A percentile compares a stretch with the other conserved stretches of the same genome.
These are phyloP conservation scores for Mrakia hoshinonis DNA, from an alignment of 768 basidiomycete species.

Conservation along the genomic window DNA sequence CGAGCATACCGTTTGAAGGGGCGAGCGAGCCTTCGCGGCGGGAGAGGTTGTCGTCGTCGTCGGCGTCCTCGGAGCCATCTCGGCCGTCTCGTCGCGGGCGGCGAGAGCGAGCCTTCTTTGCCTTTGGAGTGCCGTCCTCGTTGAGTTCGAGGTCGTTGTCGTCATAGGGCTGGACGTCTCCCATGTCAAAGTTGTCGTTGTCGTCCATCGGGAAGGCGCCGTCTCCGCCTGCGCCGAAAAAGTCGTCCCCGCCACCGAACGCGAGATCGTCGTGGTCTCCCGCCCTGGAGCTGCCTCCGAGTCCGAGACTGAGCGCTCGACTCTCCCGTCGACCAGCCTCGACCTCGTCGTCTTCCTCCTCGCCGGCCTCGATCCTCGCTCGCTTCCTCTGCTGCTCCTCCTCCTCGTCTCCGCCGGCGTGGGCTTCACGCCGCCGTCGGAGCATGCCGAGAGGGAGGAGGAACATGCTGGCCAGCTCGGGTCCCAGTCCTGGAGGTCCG, in stretches of 20 bases:
- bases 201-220: conserved; percentile 13
- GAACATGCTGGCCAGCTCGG: conserved; percentile 76
- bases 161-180: conserved; percentile 17
- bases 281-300: conserved; percentile 49
- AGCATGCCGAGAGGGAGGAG: conserved; percentile 57
- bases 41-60: conserved; percentile 30
- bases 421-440: conserved; percentile 47
- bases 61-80: conserved; percentile 44
- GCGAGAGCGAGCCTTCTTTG: neutral
- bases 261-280: conserved; percentile 46
- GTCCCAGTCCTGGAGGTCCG: conserved; percentile 63
- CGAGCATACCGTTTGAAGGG: conserved; percentile 10
- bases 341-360: conserved; percentile 54
- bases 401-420: no score
- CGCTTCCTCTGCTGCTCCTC: conserved; percentile 34
- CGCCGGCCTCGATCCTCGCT: conserved; percentile 49
- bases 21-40: no score
- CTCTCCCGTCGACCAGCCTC: conserved; percentile 67
- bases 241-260: conserved; percentile 55
- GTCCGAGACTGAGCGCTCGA: conserved; percentile 43
- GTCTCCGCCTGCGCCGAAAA: conserved; percentile 9
- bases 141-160: conserved; percentile 5
- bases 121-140: conserved; percentile 7
- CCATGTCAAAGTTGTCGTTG: conserved; percentile 19
- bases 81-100: neutral